Conservation (phyloP, 257 asterid species). For the Solanum arcanum region DNA sequence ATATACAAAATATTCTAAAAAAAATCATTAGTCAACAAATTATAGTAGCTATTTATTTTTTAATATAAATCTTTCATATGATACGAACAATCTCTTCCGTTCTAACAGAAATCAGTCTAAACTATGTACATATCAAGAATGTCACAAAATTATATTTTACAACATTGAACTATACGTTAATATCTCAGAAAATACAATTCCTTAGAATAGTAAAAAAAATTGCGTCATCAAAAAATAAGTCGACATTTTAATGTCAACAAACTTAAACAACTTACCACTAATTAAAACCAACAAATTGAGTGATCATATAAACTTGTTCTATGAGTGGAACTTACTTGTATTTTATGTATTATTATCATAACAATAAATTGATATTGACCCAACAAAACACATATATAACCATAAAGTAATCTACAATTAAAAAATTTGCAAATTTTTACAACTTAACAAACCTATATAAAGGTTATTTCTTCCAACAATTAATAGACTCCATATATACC, state of each 20-base stretch:
- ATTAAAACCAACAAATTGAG: not conserved
- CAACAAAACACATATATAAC: not conserved
- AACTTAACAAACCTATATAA: not conserved
- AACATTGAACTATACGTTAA: not conserved
- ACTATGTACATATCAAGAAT: not conserved
- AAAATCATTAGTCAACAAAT: not conserved
- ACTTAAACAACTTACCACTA: not conserved
- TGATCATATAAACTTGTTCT: not conserved
- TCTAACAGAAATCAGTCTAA: not conserved
- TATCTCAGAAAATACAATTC: not conserved
- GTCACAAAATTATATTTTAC: not conserved
- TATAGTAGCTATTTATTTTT: not conserved
- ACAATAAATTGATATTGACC: not conserved
- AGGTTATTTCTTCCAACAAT: not conserved
- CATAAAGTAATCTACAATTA: not conserved
- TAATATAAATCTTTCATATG: not conserved
- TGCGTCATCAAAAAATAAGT: not conserved
- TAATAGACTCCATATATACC: not conserved
- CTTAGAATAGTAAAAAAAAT: not conserved
- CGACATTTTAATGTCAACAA: not conserved
- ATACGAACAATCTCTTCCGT: fast-evolving
- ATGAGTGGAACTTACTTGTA: not conserved
- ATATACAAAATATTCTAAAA: not conserved
- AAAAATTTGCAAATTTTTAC: not conserved
- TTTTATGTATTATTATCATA: not conserved